Base-by-base conservation (phyloP, 768 basidiomycete genomes). In the Phylloporus sp. region DNA sequence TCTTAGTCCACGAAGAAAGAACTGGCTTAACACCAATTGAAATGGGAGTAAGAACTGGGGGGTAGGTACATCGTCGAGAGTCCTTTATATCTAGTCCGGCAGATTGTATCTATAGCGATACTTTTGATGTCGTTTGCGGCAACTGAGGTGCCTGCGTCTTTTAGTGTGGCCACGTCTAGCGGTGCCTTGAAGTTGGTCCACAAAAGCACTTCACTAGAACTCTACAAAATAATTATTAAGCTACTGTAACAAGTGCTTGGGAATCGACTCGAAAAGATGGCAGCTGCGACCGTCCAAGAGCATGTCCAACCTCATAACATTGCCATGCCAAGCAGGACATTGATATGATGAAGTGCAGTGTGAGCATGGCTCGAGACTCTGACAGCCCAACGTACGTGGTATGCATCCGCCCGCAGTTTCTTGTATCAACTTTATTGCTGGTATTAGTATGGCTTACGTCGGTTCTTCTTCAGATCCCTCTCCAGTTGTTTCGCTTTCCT, bases 401-500 rank as follows among this genome's bases (percentile, higher is more conserved):
- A 56, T 54, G 43, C 9, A 52, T 53, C 38, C 45, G 45, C 22
- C 15, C 13, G 27, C 18, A 23, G 20, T 34, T 32, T 46, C 43
- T 47, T 12, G 24, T 10, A 44, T 32, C 5, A 20, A 42, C 51
- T 23, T 26, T 15, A 32, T 42, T 7, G 9, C 24, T 32, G 53
- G 45, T 54, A 62, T 67, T 70, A 93, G 70, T 93, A 93, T n/a
- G 90, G 89, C 68, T 87, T 90, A 71, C 79, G 77, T 55, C 84
- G 72, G 69, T 92, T 92, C 78, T 91, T 91, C 82, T 95, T 94
- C 71, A 91, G 65, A 59, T 95, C 86, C 70, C 82, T 87, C 67
- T 97, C 95, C 39, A 98, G 76, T 66, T 88, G 81, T 67, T 84
- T 88, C 12, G 95, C 95, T 71, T 97, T 98, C 52, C 86, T 80